Evolutionary conservation across 306 rosid species (phyloP).

Genomic region (Cyclanthera cordifolia): DNA sequence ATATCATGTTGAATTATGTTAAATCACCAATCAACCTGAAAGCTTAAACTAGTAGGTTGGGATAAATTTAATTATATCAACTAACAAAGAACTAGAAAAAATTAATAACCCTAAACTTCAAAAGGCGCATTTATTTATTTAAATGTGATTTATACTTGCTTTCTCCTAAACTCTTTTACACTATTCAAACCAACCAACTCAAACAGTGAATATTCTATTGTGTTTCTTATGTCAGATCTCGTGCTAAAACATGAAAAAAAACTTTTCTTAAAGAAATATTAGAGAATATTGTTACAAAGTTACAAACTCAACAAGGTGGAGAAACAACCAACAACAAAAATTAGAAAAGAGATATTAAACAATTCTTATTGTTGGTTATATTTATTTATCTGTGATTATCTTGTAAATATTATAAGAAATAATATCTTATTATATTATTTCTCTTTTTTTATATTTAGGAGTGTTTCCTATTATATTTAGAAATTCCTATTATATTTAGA

Average conservation of each 20-base stretch:
- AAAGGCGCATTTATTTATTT: not conserved
- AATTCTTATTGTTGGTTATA: not conserved
- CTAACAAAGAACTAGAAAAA: too few species aligned
- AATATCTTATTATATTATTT: too few species aligned
- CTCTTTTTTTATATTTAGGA: too few species aligned
- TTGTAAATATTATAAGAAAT: too few species aligned
- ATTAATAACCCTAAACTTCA: not conserved
- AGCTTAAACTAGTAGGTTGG: too few species aligned
- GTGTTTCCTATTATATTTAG: too few species aligned
- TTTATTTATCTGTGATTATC: too few species aligned
- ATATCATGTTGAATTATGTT: too few species aligned
- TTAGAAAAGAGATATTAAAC: not conserved
- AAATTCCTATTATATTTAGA: too few species aligned
- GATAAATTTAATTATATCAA: too few species aligned
- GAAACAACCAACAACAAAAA: not conserved
- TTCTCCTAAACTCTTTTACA: too few species aligned
- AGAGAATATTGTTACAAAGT: not conserved
- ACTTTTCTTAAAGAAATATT: not conserved
- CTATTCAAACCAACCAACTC: not conserved
- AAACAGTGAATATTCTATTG: not conserved
- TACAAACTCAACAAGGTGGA: not conserved
- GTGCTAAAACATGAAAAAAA: not conserved
- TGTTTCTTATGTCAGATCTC: not conserved
- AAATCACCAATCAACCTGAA: too few species aligned
- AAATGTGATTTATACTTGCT: not conserved